phyloP scores from a whole-genome alignment of 768 basidiomycete species.

The Lactarius evosmus region DNA sequence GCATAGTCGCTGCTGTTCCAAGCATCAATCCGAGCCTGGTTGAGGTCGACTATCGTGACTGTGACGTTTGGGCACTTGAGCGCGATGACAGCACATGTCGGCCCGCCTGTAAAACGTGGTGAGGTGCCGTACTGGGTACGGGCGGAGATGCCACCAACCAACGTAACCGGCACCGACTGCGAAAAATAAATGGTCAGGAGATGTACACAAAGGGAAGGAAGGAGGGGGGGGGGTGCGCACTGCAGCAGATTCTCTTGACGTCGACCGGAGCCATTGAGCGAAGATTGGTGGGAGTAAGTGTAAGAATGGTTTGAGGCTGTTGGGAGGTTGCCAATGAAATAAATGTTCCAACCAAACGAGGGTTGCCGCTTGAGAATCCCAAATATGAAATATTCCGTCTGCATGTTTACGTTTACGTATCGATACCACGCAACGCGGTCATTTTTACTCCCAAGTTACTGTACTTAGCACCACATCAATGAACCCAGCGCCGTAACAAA shows the following conservation, averaged over 20 bases:
- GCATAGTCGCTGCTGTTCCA: constrained; percentile 88
- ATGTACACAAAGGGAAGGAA: constrained; percentile 9
- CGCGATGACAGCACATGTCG: constrained; percentile 93
- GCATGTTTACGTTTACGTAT: not conserved
- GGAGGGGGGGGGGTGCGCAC: constrained; percentile 46
- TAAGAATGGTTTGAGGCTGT: constrained; percentile 16
- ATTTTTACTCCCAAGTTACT: not conserved
- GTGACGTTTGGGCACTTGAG: constrained; percentile 88
- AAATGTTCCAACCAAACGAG: not conserved
- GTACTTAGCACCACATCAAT: not conserved
- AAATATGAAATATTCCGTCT: not conserved
- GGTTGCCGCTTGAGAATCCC: not conserved
- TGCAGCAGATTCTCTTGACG: constrained; percentile 85
- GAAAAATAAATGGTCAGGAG: constrained; percentile 26
- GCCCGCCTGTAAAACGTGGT: constrained; percentile 61
- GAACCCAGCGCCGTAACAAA: constrained; percentile 16
- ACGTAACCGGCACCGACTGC: constrained; percentile 91
- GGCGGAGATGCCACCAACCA: constrained; percentile 52
- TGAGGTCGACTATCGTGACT: constrained; percentile 98
- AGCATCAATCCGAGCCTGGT: constrained; percentile 89
- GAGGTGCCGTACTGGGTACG: not conserved
- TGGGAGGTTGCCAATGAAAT: not conserved
- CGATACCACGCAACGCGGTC: not conserved
- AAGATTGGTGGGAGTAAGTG: constrained; percentile 14
- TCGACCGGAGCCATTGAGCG: constrained; percentile 50